These are phyloP conservation scores for Ustilago crameri DNA, from an alignment of 1,284 basidiomycete genomes.

Conservation along the genomic window DNA sequence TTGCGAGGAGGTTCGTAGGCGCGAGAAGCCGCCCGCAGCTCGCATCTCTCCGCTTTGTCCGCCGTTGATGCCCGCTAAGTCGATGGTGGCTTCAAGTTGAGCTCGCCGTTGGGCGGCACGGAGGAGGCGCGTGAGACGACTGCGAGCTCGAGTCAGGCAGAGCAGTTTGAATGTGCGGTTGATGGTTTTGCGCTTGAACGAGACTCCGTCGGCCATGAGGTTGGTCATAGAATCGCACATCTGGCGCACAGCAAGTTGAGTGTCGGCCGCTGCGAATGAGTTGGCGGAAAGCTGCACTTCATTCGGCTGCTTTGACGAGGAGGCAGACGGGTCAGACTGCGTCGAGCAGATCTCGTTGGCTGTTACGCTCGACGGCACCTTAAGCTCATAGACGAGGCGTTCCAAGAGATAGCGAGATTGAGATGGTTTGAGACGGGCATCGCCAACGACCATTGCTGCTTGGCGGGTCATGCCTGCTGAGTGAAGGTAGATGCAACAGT, in stretches of 20 bases:
- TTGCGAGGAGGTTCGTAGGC: conserved; percentile 1
- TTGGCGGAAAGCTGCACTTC: conserved; percentile 1
- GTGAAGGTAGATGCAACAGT: conserved; percentile 20
- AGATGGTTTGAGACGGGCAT: conserved; percentile 41
- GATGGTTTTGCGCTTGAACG: conserved; percentile 28
- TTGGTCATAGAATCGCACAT: conserved; percentile 28
- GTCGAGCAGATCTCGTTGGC: background rate
- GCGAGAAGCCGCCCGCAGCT: conserved; percentile 27
- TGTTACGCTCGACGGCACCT: background rate
- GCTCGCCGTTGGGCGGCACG: conserved; percentile 22
- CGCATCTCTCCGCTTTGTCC: conserved; percentile 6
- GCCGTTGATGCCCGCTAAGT: background rate
- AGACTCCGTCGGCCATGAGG: conserved; percentile 25
- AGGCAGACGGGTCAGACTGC: background rate
- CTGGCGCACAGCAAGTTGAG: conserved; percentile 18
- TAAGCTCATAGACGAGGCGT: conserved; percentile 28
- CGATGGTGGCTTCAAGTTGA: conserved; percentile 8
- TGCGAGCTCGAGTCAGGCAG: conserved; percentile 17
- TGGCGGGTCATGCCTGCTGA: conserved; percentile 18
- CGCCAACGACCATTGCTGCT: conserved; percentile 25
- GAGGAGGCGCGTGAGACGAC: conserved; percentile 20
- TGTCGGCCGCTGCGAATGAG: conserved; percentile 18
- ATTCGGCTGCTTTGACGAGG: background rate
- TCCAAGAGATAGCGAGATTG: conserved; percentile 46
- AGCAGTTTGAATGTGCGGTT: conserved; percentile 28